A percentile compares a stretch with the other conserved stretches of the same genome.
Conservation (phyloP, 371 early-diverging fungal species). For the Lichtheimia ramosa region DNA sequence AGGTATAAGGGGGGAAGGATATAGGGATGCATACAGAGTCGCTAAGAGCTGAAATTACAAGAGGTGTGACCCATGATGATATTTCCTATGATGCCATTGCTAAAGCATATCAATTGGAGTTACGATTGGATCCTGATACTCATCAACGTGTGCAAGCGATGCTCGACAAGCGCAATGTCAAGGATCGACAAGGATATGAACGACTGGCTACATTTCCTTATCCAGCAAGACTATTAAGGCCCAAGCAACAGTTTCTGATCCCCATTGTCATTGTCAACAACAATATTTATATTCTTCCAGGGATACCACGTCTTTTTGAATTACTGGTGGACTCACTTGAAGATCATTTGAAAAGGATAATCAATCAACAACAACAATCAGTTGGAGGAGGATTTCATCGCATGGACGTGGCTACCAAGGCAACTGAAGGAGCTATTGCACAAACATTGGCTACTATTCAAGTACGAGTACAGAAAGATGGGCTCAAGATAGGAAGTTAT, state of each 20-base stretch:
- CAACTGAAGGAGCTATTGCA: slow-evolving; percentile 54
- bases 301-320: slow-evolving; percentile 67
- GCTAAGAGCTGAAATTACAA: background rate
- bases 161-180: slow-evolving; percentile 14
- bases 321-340: slow-evolving; percentile 41
- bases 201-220: slow-evolving; percentile 67
- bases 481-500: slow-evolving; percentile 66
- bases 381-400: slow-evolving; percentile 18
- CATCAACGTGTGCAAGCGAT: slow-evolving; percentile 44
- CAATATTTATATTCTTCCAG: slow-evolving; percentile 75
- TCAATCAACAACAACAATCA: background rate
- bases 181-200: slow-evolving; percentile 27
- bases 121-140: slow-evolving; percentile 54
- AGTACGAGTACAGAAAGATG: slow-evolving; percentile 11
- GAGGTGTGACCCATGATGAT: slow-evolving; percentile 67
- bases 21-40: background rate
- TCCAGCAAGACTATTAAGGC: slow-evolving; percentile 33
- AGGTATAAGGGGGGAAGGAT: background rate
- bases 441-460: slow-evolving; percentile 45
- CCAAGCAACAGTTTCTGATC: slow-evolving; percentile 48
- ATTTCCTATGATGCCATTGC: slow-evolving; percentile 71
- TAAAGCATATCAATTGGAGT: slow-evolving; percentile 48
- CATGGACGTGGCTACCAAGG: slow-evolving; percentile 47
- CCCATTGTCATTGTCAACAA: slow-evolving; percentile 14
- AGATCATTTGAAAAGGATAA: slow-evolving; percentile 11